Evolutionary conservation across 1,284 basidiomycete species (phyloP).

Genomic region (Boletus semigastroideus): DNA sequence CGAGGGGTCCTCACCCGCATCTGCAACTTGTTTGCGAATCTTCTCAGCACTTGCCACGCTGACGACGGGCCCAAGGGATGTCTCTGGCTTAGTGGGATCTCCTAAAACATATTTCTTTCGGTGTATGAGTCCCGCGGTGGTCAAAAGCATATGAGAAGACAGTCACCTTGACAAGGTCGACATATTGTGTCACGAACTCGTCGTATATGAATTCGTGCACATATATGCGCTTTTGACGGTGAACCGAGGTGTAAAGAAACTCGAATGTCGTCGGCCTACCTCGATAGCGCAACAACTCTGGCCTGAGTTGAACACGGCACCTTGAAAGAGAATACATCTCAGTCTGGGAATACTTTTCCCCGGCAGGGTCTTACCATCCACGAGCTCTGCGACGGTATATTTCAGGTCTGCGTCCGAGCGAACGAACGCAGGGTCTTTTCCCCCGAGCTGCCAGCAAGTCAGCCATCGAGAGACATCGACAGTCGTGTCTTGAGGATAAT

Average conservation of each 20-base stretch:
- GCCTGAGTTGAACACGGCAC: conserved; percentile 93
- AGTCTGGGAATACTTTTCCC: not conserved
- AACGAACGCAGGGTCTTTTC: conserved; percentile 96
- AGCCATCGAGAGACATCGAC: not conserved
- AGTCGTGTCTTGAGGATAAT: conserved; percentile 28
- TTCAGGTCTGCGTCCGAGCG: conserved; percentile 81
- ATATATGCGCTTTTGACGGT: conserved; percentile 75
- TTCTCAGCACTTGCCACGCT: conserved; percentile 79
- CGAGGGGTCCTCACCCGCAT: conserved; percentile 57
- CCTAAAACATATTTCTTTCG: conserved; percentile 76
- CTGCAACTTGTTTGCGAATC: conserved; percentile 83
- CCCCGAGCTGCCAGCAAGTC: conserved; percentile 70
- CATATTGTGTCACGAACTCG: conserved; percentile 76
- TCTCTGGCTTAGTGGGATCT: conserved; percentile 74
- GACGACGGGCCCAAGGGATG: conserved; percentile 89
- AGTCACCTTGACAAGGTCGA: conserved; percentile 68
- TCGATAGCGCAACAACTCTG: conserved; percentile 90
- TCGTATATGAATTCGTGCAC: conserved; percentile 87
- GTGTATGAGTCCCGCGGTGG: not conserved
- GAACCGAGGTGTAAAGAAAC: not conserved
- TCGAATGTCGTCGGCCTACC: conserved; percentile 39
- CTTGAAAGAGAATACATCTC: conserved; percentile 36
- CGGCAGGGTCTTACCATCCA: conserved; percentile 60
- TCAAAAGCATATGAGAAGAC: no score
- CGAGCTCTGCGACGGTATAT: conserved; percentile 83